phyloP scores from a whole-genome alignment of 441 rosid species.

The Croton laevigatus region DNA sequence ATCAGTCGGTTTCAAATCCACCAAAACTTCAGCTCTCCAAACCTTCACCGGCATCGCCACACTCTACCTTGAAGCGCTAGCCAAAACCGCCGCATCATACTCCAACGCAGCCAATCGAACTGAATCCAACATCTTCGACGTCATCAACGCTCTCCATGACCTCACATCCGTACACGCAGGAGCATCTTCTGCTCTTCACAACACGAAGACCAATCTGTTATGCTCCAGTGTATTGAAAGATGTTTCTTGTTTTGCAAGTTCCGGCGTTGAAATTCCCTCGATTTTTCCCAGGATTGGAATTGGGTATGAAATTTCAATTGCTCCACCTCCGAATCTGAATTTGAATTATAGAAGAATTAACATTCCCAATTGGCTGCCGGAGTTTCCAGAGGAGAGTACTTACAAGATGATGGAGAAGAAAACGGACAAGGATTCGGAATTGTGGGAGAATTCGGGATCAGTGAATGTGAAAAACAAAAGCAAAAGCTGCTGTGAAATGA shows the following conservation, averaged over 20 bases:
- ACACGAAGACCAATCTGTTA: slow-evolving; percentile 19
- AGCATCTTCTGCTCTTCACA: slow-evolving; percentile 38
- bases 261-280: slow-evolving; percentile 47
- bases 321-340: neutral
- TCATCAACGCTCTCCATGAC: slow-evolving; percentile 46
- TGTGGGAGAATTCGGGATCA: slow-evolving; percentile 35
- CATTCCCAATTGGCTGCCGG: slow-evolving; percentile 42
- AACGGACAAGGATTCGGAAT: slow-evolving; percentile 1
- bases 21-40: slow-evolving; percentile 43
- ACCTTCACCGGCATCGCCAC: slow-evolving; percentile 40
- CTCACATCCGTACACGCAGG: slow-evolving; percentile 32
- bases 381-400: slow-evolving; percentile 27
- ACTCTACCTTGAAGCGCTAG: slow-evolving; percentile 44
- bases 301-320: too few species aligned
- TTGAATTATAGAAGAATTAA: slow-evolving; percentile 10
- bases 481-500: neutral
- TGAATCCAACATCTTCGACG: slow-evolving; percentile 49
- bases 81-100: slow-evolving; percentile 35
- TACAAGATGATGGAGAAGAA: slow-evolving; percentile 1
- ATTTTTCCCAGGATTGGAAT: slow-evolving; percentile 24
- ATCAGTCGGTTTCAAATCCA: slow-evolving; percentile 45
- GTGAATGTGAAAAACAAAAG: neutral
- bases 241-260: slow-evolving; percentile 32
- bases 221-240: slow-evolving; percentile 33
- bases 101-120: slow-evolving; percentile 43